These are phyloP conservation scores for Boletus subcaerulescens DNA, from an alignment of 768 basidiomycete species.

Conservation along the genomic window DNA sequence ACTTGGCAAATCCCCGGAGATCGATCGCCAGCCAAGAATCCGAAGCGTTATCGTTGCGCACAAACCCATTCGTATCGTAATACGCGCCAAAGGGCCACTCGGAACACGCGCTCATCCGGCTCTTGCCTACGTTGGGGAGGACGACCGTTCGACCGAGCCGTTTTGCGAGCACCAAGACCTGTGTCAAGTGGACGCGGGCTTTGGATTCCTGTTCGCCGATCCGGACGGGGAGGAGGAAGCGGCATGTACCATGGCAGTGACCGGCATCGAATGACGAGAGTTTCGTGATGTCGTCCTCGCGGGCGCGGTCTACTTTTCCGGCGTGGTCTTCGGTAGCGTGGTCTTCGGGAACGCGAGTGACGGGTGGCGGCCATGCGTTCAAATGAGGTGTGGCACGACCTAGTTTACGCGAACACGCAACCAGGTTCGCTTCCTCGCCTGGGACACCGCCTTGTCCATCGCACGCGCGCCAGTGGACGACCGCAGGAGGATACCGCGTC, in stretches of 20 bases:
- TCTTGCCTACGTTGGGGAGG: constrained; percentile 58
- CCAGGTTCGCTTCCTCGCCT: not conserved
- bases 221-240: constrained; percentile 48
- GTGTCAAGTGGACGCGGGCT: constrained; percentile 51
- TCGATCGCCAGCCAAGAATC: constrained; percentile 26
- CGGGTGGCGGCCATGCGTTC: constrained; percentile 32
- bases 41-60: not conserved
- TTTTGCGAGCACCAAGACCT: constrained; percentile 48
- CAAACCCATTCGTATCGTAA: constrained; percentile 38
- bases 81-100: constrained; percentile 48
- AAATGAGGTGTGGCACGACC: not conserved
- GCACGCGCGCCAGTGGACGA: not conserved
- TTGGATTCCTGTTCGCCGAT: constrained; percentile 60
- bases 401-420: not conserved
- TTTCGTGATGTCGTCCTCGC: not conserved
- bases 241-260: constrained; percentile 33
- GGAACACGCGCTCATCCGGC: constrained; percentile 51
- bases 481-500: not conserved
- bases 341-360: constrained; percentile 35
- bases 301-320: not conserved
- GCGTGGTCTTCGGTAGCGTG: not conserved
- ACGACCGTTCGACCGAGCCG: constrained; percentile 55
- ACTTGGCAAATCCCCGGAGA: constrained; percentile 38
- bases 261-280: constrained; percentile 16
- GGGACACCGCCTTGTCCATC: no score